Evolutionary conservation across 441 rosid genomes (phyloP), one percentile per base, ranked within the genome.

Genomic region (Syzygium malaccense): DNA sequence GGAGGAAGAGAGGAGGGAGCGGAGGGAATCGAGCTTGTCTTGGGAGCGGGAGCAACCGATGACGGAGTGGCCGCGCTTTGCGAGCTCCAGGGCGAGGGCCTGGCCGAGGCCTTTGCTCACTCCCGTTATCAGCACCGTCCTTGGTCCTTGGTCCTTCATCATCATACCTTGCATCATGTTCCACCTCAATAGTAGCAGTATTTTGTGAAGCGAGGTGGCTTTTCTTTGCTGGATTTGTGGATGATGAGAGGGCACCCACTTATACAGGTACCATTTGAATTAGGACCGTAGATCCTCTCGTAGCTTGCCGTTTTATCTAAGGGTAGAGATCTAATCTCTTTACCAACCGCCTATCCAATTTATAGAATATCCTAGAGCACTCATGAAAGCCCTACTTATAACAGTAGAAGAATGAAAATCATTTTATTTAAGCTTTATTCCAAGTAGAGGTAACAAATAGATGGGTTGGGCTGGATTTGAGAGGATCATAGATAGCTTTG

Each of bases 1-100:
- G 55, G 96, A 91, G 55, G 94, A 89, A 28, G 94, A 41, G 87
- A 96, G 92, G 51, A 94, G 94, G 45, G 96, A 93, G 53, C 94
- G 95, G 88, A 96, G 97, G 64, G 96, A 88, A 85, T 92, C 88
- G 92, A 96, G 97, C 89, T 92, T 95, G 71, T 96, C 99, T 89
- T 93, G 96, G 55, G 96, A 19, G 83, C 98, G 98, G 58, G 99
- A 95, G 92, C 99, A 96, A 68, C 99, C 99, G 88, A 97, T 94
- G 18, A 97, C 91, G 20, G 96, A 88, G 91, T 97, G 99, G 53
- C 99, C 99, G 90, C 95, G 92, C 91, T 94, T 95, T 20, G 97
- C 96, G 51, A 98, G 88, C 94, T 98, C 99, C 2, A 94, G 60
- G 49, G 99, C 96, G 62, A 97, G 93, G 92, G 99, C 98, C 94